Percentiles rank a stretch among this genome's conserved stretches.
Conservation (phyloP, 306 rosid genomes). For the Cajanus cajan region DNA sequence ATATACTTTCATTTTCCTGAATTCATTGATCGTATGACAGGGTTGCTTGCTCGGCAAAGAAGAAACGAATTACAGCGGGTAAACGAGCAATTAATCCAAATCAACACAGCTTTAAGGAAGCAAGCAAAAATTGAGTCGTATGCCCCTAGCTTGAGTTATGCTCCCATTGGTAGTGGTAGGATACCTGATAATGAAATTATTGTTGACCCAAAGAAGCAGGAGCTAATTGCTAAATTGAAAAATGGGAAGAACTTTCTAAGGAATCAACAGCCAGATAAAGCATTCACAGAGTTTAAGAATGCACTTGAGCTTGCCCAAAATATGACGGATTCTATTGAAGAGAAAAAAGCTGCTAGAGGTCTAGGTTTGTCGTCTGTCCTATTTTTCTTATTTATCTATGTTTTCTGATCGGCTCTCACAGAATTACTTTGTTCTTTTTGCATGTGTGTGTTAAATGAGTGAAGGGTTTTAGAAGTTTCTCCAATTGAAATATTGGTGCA, state of each 20-base stretch:
- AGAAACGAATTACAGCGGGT: conserved; percentile 69
- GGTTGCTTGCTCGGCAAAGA: conserved; percentile 95
- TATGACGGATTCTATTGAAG: conserved; percentile 76
- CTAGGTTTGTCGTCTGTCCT: conserved; percentile 59
- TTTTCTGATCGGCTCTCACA: not conserved
- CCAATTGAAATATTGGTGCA: not conserved
- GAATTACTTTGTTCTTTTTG: not conserved
- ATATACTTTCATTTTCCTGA: conserved; percentile 22
- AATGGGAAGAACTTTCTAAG: conserved; percentile 84
- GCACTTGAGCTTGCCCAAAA: conserved; percentile 80
- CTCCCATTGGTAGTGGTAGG: conserved; percentile 75
- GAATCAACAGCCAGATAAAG: conserved; percentile 80
- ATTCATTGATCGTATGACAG: conserved; percentile 36
- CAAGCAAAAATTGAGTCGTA: conserved; percentile 97
- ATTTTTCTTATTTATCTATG: not conserved
- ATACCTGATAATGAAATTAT: conserved; percentile 70
- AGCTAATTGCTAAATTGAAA: conserved; percentile 79
- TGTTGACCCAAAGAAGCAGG: conserved; percentile 77
- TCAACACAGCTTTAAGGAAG: conserved; percentile 80
- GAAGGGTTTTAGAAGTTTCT: not conserved
- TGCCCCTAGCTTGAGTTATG: conserved; percentile 91
- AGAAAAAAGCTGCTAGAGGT: conserved; percentile 97
- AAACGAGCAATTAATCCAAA: conserved; percentile 92
- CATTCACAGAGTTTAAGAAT: conserved; percentile 63
- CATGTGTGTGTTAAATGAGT: not conserved